Evolutionary conservation across 148 eudicot genomes (phyloP).

Genomic region (Camellia sinensis): DNA sequence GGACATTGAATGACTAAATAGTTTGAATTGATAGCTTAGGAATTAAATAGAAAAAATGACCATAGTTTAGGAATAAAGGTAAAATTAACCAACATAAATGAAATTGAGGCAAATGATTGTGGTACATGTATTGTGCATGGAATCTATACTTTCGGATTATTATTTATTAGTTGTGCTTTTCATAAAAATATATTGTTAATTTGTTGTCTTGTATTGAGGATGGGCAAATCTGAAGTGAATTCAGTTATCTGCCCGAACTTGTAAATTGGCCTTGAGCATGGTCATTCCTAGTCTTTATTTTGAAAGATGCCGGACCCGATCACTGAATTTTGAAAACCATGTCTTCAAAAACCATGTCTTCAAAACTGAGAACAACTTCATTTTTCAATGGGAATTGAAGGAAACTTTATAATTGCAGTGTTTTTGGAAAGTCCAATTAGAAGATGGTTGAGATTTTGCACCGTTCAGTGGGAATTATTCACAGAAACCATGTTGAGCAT

Average conservation of each 20-base stretch:
- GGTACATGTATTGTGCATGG: neutral
- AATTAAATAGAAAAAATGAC: no score
- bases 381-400: neutral
- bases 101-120: neutral
- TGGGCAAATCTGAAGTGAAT: neutral
- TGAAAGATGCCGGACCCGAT: no score
- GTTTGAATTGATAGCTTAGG: no score
- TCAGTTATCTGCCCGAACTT: no score
- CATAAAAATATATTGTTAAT: neutral
- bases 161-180: no score
- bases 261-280: no score
- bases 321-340: neutral
- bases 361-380: neutral
- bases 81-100: no score
- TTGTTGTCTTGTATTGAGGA: neutral
- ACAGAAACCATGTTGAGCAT: constrained; percentile 88
- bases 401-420: constrained; percentile 42
- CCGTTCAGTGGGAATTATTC: constrained; percentile 86
- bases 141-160: neutral
- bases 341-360: neutral
- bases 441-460: constrained; percentile 85
- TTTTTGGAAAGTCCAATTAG: constrained; percentile 63
- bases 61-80: no score
- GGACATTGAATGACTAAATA: no score
- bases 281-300: no score